Percentiles rank a stretch among this genome's conserved stretches.
Conservation (phyloP, 2,329 filamentous ascomycete species). For the Albifimbria verrucaria region DNA sequence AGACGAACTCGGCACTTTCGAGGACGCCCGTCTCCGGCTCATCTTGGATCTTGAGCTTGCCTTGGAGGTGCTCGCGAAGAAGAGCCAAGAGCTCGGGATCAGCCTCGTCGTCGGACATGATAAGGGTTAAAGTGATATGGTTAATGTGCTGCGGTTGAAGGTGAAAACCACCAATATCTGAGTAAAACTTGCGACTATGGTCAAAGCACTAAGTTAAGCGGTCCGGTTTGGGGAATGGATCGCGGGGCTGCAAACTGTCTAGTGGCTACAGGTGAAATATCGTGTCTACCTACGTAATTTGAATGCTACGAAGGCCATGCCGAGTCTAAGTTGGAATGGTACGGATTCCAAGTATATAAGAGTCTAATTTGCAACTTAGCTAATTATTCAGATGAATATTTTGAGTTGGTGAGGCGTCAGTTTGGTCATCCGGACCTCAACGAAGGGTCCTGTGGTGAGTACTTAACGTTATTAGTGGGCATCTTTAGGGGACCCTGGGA, state of each 20-base stretch:
- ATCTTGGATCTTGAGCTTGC: conserved; percentile 49
- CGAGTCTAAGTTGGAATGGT: no score
- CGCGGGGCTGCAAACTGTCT: neutral
- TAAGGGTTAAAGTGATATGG: conserved; percentile 14
- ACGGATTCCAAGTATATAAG: no score
- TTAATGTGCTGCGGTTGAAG: neutral
- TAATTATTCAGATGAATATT: no score
- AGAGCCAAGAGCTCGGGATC: conserved; percentile 86
- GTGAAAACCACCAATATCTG: neutral
- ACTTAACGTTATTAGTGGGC: no score
- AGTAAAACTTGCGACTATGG: neutral
- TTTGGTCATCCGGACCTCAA: no score
- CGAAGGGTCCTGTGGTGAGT: no score
- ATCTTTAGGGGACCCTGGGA: no score
- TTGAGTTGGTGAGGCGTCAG: no score
- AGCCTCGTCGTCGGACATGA: conserved; percentile 88
- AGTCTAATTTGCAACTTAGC: no score
- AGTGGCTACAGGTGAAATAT: no score
- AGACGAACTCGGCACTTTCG: conserved; percentile 78
- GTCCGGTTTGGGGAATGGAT: neutral
- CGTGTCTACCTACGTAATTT: no score
- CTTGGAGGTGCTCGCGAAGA: conserved; percentile 73
- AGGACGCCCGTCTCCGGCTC: conserved; percentile 80
- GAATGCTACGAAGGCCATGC: no score
- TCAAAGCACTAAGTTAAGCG: neutral